phyloP scores from a whole-genome alignment of 2,329 filamentous ascomycete genomes.

The Dactylellina cionopaga region DNA sequence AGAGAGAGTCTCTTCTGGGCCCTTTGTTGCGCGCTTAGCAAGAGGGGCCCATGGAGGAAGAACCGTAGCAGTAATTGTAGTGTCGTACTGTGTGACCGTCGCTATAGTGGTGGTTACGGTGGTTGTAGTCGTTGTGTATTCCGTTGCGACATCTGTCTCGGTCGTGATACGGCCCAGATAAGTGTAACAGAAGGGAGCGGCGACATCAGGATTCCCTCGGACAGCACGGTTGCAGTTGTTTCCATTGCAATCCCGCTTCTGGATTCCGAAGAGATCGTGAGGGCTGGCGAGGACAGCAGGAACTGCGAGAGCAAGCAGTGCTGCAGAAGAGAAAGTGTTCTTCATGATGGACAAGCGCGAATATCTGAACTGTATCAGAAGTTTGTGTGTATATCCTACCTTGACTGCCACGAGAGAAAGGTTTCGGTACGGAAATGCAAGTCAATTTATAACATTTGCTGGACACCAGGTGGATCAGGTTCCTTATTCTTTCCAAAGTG shows the following conservation, averaged over 20 bases:
- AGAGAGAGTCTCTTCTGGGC: neutral
- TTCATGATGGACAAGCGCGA: conserved; percentile 11
- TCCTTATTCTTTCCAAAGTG: neutral
- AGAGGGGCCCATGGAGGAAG: neutral
- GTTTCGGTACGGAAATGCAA: neutral
- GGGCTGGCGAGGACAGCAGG: conserved; percentile 17
- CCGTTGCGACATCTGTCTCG: neutral
- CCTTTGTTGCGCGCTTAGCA: neutral
- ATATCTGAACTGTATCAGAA: neutral
- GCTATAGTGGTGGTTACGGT: neutral
- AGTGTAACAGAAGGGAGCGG: conserved; percentile 1
- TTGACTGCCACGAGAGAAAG: neutral
- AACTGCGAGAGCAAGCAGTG: conserved; percentile 3
- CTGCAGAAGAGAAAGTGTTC: neutral
- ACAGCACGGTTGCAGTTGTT: conserved; percentile 22
- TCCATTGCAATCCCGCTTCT: neutral
- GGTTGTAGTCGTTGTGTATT: neutral
- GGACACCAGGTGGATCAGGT: neutral
- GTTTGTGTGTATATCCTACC: neutral
- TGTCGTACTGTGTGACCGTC: neutral
- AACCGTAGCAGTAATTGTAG: conserved; percentile 10
- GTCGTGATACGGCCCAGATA: conserved; percentile 6
- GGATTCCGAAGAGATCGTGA: neutral
- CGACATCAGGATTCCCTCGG: conserved; percentile 6
- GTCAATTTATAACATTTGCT: neutral